Evolutionary conservation across 2,329 filamentous ascomycete genomes (phyloP).

Genomic region (Beauveria bassiana): DNA sequence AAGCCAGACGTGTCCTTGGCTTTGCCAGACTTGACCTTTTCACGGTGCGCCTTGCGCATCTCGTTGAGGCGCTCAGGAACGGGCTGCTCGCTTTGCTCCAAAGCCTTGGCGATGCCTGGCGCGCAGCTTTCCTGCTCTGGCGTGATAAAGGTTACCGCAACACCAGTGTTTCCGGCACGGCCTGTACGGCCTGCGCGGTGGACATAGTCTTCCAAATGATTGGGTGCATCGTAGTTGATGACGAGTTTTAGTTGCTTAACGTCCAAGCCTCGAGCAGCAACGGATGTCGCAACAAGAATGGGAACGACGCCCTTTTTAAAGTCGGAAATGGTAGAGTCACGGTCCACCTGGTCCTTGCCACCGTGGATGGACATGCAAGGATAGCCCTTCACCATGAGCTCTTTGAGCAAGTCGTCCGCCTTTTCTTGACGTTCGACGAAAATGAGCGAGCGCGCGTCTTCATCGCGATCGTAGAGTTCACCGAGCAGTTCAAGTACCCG

Average conservation of each 20-base stretch:
- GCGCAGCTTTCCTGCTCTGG: slow-evolving; percentile 88
- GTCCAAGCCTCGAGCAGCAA: slow-evolving; percentile 89
- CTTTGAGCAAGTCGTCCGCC: slow-evolving; percentile 69
- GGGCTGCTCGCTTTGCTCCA: slow-evolving; percentile 83
- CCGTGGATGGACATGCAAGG: slow-evolving; percentile 91
- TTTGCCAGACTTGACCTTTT: slow-evolving; percentile 88
- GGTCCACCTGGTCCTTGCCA: slow-evolving; percentile 87
- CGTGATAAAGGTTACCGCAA: slow-evolving; percentile 88
- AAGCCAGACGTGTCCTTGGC: slow-evolving; percentile 87
- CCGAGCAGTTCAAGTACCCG: slow-evolving; percentile 81
- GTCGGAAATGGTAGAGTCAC: slow-evolving; percentile 84
- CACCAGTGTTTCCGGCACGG: slow-evolving; percentile 87
- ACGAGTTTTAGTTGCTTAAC: slow-evolving; percentile 95
- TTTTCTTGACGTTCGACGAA: slow-evolving; percentile 92
- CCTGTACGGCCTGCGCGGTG: slow-evolving; percentile 91
- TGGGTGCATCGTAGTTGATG: slow-evolving; percentile 90
- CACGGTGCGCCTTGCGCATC: slow-evolving; percentile 66
- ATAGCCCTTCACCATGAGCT: slow-evolving; percentile 76
- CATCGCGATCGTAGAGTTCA: slow-evolving; percentile 76
- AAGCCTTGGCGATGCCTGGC: slow-evolving; percentile 77
- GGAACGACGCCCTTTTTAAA: slow-evolving; percentile 89
- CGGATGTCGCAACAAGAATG: slow-evolving; percentile 87
- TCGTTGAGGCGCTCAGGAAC: slow-evolving; percentile 63
- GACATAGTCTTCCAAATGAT: slow-evolving; percentile 94
- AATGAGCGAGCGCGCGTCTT: slow-evolving; percentile 82